Base-by-base conservation (phyloP, 805 yeast genomes). In the Kregervanrija fluxuum region DNA sequence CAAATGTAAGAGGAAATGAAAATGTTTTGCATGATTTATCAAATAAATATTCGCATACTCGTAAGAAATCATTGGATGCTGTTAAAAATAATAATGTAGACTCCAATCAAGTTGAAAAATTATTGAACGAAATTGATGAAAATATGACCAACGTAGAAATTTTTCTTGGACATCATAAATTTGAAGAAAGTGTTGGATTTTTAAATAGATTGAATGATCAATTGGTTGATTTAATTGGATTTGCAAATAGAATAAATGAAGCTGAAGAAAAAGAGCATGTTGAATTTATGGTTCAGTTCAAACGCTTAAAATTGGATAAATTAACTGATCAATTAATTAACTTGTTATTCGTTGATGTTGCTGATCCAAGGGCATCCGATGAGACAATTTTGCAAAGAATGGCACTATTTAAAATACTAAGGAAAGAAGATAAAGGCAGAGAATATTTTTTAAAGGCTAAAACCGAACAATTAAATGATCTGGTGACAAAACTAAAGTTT, bases 21-120 rank as follows among this genome's bases (percentile, higher is more conserved):
- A 69, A 68, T 36, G 61, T 74, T 4, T 57, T 81, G 35, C 83
- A 81, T 50, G 83, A 74, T 51, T 62, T 82, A 22, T 74, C 82
- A 2, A 71, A 80, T 5, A 68, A 82, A 30, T 76, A 80, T 55
- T 46, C 47, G 3, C 89, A 80, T 57, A 73, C 80, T 13, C 61
- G 84, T 45, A 70, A 80, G 43, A 58, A 79, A 36, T 72, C 81
- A 14, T 63, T 70, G 43, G 83, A 80, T 54, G 53, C 50, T 30
- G 12, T 9, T 33, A 11, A 37, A 15, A 12, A 30, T 16, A 11
- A 30, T 16, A 11, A 4, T 13, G 8, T 35, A 36, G 5, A 37
- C 37, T 12, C 43, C 52, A 11, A 9, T 22, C 46, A 47, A 17
- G 33, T 46, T 32, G 60, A 57, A 16, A 52, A 52, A 28, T 52